These are phyloP conservation scores for Starmera caribaea DNA, from an alignment of 805 yeast species.

Conservation along the genomic window DNA sequence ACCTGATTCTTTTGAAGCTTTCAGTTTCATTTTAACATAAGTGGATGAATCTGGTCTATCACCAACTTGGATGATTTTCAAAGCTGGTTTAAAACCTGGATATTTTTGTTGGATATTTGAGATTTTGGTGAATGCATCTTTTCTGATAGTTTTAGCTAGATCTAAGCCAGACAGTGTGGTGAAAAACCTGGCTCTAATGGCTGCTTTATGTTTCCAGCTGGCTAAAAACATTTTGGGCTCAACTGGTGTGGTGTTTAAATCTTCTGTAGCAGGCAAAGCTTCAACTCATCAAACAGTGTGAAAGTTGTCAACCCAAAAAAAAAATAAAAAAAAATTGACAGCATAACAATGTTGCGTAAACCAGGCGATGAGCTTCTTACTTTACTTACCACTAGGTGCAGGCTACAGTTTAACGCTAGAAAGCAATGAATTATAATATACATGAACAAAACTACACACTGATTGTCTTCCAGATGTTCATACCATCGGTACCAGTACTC, in stretches of 20 bases:
- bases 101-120: constrained; percentile 23
- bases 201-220: too few species aligned
- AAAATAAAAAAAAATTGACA: too few species aligned
- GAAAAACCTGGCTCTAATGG: constrained; percentile 8
- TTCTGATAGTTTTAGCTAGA: constrained; percentile 34
- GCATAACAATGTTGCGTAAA: too few species aligned
- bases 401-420: too few species aligned
- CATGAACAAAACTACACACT: constrained; percentile 46
- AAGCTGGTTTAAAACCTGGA: constrained; percentile 51
- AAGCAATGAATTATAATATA: too few species aligned
- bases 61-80: constrained; percentile 72
- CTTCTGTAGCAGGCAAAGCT: too few species aligned
- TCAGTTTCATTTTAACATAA: constrained; percentile 70
- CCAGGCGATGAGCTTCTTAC: too few species aligned
- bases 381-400: too few species aligned
- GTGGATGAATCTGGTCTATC: constrained; percentile 71
- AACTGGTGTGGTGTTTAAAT: too few species aligned
- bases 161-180: constrained; percentile 36
- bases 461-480: constrained; percentile 93
- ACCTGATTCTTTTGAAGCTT: constrained; percentile 66
- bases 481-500: constrained; percentile 92
- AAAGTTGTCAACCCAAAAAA: too few species aligned
- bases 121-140: constrained; percentile 30
- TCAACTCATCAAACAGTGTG: too few species aligned
- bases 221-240: too few species aligned